Conservation (phyloP, 306 rosid species). For the Malus asiatica region DNA sequence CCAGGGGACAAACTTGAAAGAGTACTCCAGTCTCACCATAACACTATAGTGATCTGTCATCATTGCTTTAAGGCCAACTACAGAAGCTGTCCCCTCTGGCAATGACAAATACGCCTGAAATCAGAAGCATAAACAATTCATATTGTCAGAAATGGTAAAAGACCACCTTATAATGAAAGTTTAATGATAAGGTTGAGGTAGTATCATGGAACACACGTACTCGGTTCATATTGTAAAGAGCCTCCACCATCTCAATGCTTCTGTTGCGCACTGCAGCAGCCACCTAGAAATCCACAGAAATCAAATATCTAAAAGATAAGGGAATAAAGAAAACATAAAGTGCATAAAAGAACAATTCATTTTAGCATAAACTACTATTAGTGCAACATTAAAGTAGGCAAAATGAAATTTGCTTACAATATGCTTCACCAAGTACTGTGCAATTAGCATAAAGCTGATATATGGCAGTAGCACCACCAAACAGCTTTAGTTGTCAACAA, state of each 20-base stretch:
- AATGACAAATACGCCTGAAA: conserved; percentile 82
- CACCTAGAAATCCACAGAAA: conserved; percentile 47
- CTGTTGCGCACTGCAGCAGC: conserved; percentile 45
- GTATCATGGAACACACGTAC: conserved; percentile 27
- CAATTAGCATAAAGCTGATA: not conserved
- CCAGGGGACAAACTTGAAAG: not conserved
- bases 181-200: conserved; percentile 5
- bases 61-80: conserved; percentile 74
- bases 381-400: not conserved
- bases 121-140: conserved; percentile 6
- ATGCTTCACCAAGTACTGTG: not conserved
- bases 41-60: conserved; percentile 84
- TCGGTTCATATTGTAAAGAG: conserved; percentile 65
- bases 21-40: conserved; percentile 40
- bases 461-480: not conserved
- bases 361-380: not conserved
- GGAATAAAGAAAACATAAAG: not conserved
- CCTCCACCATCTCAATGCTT: conserved; percentile 66
- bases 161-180: conserved; percentile 3
- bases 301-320: not conserved
- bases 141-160: conserved; percentile 5
- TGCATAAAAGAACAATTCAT: not conserved
- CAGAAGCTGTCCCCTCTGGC: conserved; percentile 86
- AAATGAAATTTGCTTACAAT: not conserved
- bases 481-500: not conserved